Conservation (phyloP, 768 basidiomycete genomes). For the Phlegmacium glaucopus region DNA sequence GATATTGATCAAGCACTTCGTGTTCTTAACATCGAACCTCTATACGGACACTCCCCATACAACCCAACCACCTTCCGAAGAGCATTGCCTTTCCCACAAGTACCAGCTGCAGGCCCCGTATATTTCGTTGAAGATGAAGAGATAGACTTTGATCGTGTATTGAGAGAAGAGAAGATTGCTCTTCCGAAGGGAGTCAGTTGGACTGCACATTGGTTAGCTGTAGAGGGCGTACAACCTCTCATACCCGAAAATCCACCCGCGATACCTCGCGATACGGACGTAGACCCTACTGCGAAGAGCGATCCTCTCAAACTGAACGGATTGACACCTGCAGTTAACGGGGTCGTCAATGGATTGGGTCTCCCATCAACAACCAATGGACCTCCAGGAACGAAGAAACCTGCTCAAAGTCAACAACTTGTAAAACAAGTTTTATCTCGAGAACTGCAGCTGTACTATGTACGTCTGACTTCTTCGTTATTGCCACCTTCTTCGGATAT, state of each 20-base stretch:
- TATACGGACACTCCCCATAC: conserved; percentile 79
- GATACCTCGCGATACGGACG: conserved; percentile 50
- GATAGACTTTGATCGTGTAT: conserved; percentile 90
- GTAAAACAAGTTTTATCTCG: conserved; percentile 92
- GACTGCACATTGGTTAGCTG: conserved; percentile 97
- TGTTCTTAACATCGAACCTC: conserved; percentile 92
- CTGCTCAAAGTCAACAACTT: conserved; percentile 60
- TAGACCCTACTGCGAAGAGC: conserved; percentile 23
- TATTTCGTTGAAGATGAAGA: conserved; percentile 97
- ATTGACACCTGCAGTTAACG: conserved; percentile 6
- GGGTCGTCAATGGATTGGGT: conserved; percentile 18
- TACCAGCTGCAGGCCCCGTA: conserved; percentile 61
- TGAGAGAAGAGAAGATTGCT: conserved; percentile 82
- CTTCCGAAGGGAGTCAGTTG: conserved; percentile 80
- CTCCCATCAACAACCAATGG: conserved; percentile 19
- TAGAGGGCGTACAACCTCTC: conserved; percentile 97
- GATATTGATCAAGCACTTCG: conserved; percentile 95
- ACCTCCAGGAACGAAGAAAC: conserved; percentile 29
- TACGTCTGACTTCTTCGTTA: conserved; percentile 81
- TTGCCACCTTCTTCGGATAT: conserved; percentile 67
- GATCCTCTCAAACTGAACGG: conserved; percentile 28
- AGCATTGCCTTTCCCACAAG: conserved; percentile 50
- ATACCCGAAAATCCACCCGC: conserved; percentile 95
- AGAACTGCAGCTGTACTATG: conserved; percentile 94
- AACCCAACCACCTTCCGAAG: conserved; percentile 62